These are phyloP conservation scores for Hymenoscyphus occultus DNA, from an alignment of 2,329 filamentous ascomycete species.

Conservation along the genomic window DNA sequence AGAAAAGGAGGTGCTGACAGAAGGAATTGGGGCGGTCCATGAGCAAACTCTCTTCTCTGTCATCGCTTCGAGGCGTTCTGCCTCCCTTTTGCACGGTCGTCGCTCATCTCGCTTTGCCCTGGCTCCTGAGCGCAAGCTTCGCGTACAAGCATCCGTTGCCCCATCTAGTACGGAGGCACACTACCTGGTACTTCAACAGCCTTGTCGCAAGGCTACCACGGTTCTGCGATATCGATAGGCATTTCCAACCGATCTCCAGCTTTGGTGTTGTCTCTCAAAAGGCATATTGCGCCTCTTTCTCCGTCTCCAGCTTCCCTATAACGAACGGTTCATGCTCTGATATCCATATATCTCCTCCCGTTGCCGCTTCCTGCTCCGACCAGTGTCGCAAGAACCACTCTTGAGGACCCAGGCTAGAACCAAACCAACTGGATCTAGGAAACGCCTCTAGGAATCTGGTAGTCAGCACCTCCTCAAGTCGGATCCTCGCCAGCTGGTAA, in stretches of 20 bases:
- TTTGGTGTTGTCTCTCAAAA: neutral
- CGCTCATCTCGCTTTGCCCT: neutral
- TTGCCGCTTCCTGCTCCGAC: neutral
- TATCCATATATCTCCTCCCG: neutral
- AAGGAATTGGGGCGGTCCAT: constrained; percentile 9
- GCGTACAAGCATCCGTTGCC: neutral
- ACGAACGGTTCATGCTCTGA: neutral
- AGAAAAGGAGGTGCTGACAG: constrained; percentile 11
- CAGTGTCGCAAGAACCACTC: neutral
- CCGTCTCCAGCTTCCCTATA: neutral
- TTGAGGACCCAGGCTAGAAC: neutral
- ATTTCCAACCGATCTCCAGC: neutral
- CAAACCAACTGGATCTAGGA: neutral
- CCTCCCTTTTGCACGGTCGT: constrained; percentile 3
- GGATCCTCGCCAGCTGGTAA: neutral
- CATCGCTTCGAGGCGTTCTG: constrained; percentile 1
- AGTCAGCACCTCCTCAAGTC: neutral
- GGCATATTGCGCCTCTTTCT: neutral
- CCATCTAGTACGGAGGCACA: neutral
- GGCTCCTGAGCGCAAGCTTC: neutral
- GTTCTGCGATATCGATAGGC: neutral
- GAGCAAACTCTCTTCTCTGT: constrained; percentile 2
- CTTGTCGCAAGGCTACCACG: constrained; percentile 11
- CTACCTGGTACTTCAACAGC: neutral
- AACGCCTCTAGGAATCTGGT: neutral